Base-by-base conservation (phyloP, 371 early-diverging fungal genomes). In the Mortierella sp. region DNA sequence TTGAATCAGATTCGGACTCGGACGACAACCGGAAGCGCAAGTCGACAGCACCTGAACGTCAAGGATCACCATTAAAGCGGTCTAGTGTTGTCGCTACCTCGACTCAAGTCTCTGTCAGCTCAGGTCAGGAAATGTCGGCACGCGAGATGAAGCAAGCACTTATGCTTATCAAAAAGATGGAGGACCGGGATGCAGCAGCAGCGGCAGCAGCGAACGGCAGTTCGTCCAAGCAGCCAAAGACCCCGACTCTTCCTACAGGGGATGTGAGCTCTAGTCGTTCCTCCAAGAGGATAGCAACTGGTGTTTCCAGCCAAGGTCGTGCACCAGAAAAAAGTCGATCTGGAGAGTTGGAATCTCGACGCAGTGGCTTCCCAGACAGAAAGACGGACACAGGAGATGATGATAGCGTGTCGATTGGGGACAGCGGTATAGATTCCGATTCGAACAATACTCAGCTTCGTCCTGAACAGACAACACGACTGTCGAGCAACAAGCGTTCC, bases 371-470 rank as follows among this genome's bases (percentile, higher is more conserved):
- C 0, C 57, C 57, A 2, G 25, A 29, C 11, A 53, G 43, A 21
- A 59, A 66, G 26, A 28, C 29, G 4, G 60, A 21, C 51, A 44
- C 52, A 9, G 37, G 28, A 4, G 77, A 76, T 29, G 77, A 76
- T 28, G 77, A 71, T 18, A 64, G 68, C 26, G 48, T 76, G 21
- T 76, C 77, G 23, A 72, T 76, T 29, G 77, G 72, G n/a, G 72
- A 76, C 52, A 76, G 77, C 50, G 77, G 77, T 14, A 72, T 72
- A 21, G 77, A 76, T 18, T 76, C 77, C 4, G 77, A 76, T 53
- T 71, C 76, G 43, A 75, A 75, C 53, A 65, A 70, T 45, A 64
- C 68, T 45, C 57, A 56, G n/a, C 29, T 23, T 43, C 23, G 64
- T 64, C 66, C 25, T 52, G 66, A 43, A 43, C 69, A 7, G 21